Conservation (phyloP, 192 early-diverging fungal species). For the Cetraspora pellucida region DNA sequence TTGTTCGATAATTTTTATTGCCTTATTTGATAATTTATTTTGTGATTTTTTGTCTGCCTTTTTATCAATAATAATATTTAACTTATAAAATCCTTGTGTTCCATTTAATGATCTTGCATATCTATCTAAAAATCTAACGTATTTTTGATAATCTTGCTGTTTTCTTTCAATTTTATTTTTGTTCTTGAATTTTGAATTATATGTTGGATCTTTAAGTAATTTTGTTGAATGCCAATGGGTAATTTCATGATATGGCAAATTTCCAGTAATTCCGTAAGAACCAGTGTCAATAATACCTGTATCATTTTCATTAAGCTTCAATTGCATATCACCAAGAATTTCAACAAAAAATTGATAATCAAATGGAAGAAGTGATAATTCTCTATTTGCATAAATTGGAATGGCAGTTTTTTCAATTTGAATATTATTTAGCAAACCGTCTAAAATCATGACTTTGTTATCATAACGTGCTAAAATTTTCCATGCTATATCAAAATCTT, state of each 20-base stretch:
- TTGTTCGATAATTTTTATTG: not conserved
- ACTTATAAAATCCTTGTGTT: not conserved
- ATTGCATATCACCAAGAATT: constrained; percentile 20
- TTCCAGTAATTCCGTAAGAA: not conserved
- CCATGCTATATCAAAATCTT: constrained; percentile 8
- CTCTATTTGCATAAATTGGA: not conserved
- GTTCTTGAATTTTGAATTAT: no score
- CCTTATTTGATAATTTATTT: not conserved
- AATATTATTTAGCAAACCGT: not conserved
- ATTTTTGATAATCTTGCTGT: constrained; percentile 9
- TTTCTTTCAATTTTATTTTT: not conserved
- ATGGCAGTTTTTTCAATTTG: not conserved
- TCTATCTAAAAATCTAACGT: not conserved
- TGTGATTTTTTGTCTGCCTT: not conserved
- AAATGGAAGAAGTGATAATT: constrained; percentile 14
- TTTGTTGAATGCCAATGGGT: not conserved
- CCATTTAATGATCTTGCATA: constrained; percentile 30
- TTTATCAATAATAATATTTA: not conserved
- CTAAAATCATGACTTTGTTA: not conserved
- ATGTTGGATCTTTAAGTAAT: no score
- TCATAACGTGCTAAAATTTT: not conserved
- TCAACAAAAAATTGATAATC: constrained; percentile 15
- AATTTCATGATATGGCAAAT: not conserved
- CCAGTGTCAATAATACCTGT: not conserved
- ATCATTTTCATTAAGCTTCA: constrained; percentile 7